These are phyloP conservation scores for Diaporthe citri DNA, from an alignment of 2,329 filamentous ascomycete genomes.

Conservation along the genomic window DNA sequence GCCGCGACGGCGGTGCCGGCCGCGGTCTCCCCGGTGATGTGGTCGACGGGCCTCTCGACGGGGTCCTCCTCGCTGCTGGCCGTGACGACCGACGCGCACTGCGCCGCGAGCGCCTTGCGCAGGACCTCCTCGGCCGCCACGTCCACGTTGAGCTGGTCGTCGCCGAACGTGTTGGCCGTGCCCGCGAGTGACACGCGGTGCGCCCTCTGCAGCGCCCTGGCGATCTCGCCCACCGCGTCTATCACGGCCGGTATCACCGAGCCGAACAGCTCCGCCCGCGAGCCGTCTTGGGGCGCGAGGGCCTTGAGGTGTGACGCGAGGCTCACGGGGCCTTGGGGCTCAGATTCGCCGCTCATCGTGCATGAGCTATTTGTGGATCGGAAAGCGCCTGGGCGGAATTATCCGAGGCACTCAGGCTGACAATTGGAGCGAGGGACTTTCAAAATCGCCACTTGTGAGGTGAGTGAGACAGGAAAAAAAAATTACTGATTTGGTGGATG, in stretches of 20 bases:
- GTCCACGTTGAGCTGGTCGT: constrained; percentile 71
- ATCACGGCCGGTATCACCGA: constrained; percentile 65
- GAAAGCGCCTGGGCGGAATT: too few species aligned
- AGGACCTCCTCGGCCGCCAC: constrained; percentile 63
- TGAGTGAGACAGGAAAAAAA: background rate
- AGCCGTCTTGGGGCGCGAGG: constrained; percentile 43
- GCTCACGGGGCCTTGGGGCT: constrained; percentile 12
- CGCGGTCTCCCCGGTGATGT: background rate
- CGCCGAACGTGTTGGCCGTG: constrained; percentile 68
- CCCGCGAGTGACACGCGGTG: constrained; percentile 62
- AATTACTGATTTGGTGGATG: background rate
- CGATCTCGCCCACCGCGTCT: constrained; percentile 58
- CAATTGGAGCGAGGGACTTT: background rate
- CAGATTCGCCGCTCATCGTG: constrained; percentile 1
- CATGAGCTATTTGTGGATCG: background rate
- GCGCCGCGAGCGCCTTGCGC: constrained; percentile 55
- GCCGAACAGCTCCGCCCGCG: constrained; percentile 51
- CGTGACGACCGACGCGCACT: constrained; percentile 59
- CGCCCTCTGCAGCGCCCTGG: constrained; percentile 56
- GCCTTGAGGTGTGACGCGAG: constrained; percentile 42
- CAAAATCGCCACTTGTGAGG: background rate
- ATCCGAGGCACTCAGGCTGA: background rate
- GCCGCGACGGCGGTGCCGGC: background rate
- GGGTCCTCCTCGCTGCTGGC: constrained; percentile 74
- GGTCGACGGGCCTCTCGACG: constrained; percentile 55